Conservation (phyloP, 768 basidiomycete species). For the Russula griseocarnosa region DNA sequence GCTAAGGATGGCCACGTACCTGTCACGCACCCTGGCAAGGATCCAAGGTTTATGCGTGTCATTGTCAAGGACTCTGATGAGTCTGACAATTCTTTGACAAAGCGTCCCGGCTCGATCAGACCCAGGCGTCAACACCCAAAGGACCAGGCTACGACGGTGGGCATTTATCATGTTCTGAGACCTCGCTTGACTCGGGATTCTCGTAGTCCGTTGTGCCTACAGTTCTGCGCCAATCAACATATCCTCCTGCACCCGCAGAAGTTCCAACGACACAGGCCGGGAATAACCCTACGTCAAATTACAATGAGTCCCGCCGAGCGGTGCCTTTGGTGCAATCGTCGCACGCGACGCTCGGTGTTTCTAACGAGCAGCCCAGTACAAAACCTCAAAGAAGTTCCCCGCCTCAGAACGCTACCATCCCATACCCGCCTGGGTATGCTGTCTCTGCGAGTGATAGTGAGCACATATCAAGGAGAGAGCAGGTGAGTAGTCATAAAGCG, state of each 20-base stretch:
- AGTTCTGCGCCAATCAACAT: conserved; percentile 20
- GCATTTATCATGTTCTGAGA: neutral
- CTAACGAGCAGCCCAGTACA: conserved; percentile 8
- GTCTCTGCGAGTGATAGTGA: conserved; percentile 29
- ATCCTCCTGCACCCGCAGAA: neutral
- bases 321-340: conserved; percentile 6
- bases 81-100: conserved; percentile 28
- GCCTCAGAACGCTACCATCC: conserved; percentile 22
- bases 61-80: conserved; percentile 28
- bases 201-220: conserved; percentile 15
- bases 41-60: conserved; percentile 25
- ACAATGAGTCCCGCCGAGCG: conserved; percentile 11
- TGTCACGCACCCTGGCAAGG: conserved; percentile 1
- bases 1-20: conserved; percentile 29
- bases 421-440: conserved; percentile 30
- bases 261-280: conserved; percentile 6
- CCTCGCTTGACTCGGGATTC: conserved; percentile 2
- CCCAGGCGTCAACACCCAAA: conserved; percentile 24
- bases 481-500: conserved; percentile 13
- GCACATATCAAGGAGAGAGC: conserved; percentile 21
- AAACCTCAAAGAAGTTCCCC: conserved; percentile 21
- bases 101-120: conserved; percentile 12
- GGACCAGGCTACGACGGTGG: conserved; percentile 12
- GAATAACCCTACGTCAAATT: neutral
- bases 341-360: neutral